Conservation (phyloP, 129 eudicot species). For the Chrysanthemum seticuspe region DNA sequence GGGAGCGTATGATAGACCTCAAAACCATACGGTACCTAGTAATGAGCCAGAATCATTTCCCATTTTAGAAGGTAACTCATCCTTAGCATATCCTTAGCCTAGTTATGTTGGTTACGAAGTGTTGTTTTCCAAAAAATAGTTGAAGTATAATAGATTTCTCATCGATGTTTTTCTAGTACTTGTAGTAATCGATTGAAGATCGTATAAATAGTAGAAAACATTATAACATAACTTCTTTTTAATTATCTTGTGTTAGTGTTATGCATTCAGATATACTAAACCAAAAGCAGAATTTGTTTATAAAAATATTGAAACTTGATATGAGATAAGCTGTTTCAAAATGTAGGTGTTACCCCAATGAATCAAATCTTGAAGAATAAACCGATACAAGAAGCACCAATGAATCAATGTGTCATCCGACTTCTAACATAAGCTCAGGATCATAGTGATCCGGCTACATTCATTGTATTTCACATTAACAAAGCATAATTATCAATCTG, state of each 20-base stretch:
- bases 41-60: neutral
- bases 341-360: too few species aligned
- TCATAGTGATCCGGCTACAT: conserved; percentile 29
- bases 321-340: too few species aligned
- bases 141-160: too few species aligned
- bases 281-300: too few species aligned
- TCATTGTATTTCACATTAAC: neutral
- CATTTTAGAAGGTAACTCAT: neutral
- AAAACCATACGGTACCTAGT: neutral
- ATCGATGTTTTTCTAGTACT: too few species aligned
- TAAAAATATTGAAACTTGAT: too few species aligned
- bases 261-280: too few species aligned
- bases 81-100: neutral
- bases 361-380: conserved; percentile 10
- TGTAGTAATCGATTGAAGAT: neutral
- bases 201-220: neutral
- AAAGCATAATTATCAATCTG: conserved; percentile 34
- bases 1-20: conserved; percentile 1
- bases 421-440: conserved; percentile 25
- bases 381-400: conserved; percentile 11
- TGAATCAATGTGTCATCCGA: neutral
- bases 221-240: too few species aligned
- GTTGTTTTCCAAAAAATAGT: too few species aligned
- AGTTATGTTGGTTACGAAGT: neutral
- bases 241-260: too few species aligned